Percentiles rank a stretch among this genome's conserved stretches.
Evolutionary conservation across 2,329 filamentous ascomycete species (phyloP).

Genomic region (Aureobasidium namibiae): DNA sequence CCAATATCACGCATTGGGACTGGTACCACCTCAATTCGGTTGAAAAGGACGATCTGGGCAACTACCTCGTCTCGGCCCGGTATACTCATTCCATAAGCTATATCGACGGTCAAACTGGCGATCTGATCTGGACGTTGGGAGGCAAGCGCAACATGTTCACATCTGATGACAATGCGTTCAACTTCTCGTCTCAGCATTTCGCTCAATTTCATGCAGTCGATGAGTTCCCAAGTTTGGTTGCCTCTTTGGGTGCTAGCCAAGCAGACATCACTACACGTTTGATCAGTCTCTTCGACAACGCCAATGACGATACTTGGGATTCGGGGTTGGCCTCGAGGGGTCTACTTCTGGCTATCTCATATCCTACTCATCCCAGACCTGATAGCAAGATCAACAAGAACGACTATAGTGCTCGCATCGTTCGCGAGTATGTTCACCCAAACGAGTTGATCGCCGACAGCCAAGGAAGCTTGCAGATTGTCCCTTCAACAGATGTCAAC

Average conservation of each 20-base stretch:
- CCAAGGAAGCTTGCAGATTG: conserved; percentile 20
- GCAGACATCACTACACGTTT: conserved; percentile 24
- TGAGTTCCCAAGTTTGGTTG: conserved; percentile 27
- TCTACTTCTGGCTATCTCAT: conserved; percentile 25
- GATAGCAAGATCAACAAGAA: background rate
- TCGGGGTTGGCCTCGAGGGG: conserved; percentile 19
- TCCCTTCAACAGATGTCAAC: conserved; percentile 7
- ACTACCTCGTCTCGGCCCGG: conserved; percentile 48
- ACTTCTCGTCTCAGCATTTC: conserved; percentile 44
- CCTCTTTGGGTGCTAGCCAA: background rate
- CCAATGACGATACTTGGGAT: conserved; percentile 16
- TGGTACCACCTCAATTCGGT: conserved; percentile 51
- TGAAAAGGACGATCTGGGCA: conserved; percentile 42
- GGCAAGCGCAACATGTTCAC: conserved; percentile 23
- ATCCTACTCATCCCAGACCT: conserved; percentile 14
- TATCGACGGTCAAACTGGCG: conserved; percentile 40
- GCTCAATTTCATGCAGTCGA: conserved; percentile 36
- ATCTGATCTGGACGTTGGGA: conserved; percentile 45
- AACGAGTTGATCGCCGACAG: conserved; percentile 19
- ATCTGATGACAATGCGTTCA: conserved; percentile 18
- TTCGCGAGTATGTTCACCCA: conserved; percentile 23
- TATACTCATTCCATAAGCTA: conserved; percentile 40
- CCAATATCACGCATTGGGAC: conserved; percentile 32
- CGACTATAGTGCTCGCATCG: conserved; percentile 23
- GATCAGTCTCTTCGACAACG: conserved; percentile 44